These are phyloP conservation scores for Sclerotinia borealis DNA, from an alignment of 2,329 filamentous ascomycete genomes.

Conservation along the genomic window DNA sequence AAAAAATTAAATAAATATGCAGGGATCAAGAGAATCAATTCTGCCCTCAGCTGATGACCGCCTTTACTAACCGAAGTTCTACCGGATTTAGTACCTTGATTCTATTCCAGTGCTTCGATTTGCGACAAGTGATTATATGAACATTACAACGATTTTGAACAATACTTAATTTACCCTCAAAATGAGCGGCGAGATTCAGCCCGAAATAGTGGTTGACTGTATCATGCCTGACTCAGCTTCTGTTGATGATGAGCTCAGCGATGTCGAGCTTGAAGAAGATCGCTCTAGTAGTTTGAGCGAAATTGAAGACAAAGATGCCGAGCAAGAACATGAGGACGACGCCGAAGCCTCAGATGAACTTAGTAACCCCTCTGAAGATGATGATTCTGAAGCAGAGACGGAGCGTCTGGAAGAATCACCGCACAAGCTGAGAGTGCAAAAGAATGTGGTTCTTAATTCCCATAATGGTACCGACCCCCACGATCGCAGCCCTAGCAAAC, in stretches of 20 bases:
- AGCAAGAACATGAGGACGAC: constrained; percentile 54
- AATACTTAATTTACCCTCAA: constrained; percentile 15
- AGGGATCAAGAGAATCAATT: background rate
- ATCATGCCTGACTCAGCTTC: constrained; percentile 24
- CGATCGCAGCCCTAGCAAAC: constrained; percentile 71
- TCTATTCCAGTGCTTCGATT: constrained; percentile 1
- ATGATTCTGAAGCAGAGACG: constrained; percentile 84
- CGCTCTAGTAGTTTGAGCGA: constrained; percentile 90
- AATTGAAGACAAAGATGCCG: constrained; percentile 68
- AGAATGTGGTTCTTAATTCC: constrained; percentile 53
- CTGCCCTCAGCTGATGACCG: background rate
- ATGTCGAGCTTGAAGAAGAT: constrained; percentile 50
- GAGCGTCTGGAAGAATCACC: constrained; percentile 90
- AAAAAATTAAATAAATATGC: constrained; percentile 2
- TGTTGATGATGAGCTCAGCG: constrained; percentile 28
- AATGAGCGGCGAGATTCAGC: constrained; percentile 30
- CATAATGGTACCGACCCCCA: constrained; percentile 49
- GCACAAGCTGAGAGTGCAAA: constrained; percentile 52
- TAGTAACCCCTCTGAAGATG: constrained; percentile 44
- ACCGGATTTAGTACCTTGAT: background rate
- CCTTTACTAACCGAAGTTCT: background rate
- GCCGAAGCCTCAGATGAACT: constrained; percentile 35
- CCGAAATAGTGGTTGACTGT: constrained; percentile 24
- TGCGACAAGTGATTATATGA: background rate
- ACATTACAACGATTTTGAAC: background rate